Conservation (phyloP, 164 flowering plant species). For the Nymphaea colorata region DNA sequence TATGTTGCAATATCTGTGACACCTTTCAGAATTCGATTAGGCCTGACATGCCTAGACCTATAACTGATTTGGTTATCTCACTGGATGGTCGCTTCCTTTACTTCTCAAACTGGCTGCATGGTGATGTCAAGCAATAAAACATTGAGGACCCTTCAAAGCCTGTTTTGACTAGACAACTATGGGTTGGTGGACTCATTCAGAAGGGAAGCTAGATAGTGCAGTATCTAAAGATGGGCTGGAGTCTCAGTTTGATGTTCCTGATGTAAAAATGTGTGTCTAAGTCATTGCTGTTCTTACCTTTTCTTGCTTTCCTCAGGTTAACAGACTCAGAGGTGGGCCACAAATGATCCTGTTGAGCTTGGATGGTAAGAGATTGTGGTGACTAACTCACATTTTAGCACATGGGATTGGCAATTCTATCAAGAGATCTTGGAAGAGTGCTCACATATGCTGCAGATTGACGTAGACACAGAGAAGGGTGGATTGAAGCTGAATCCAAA, state of each 20-base stretch:
- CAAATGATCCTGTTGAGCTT: conserved; percentile 94
- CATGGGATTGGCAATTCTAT: conserved; percentile 93
- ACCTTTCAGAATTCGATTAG: conserved; percentile 90
- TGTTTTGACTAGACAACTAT: conserved; percentile 63
- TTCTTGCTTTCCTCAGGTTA: conserved; percentile 36
- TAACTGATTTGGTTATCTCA: conserved; percentile 89
- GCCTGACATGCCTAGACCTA: conserved; percentile 93
- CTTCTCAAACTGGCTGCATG: conserved; percentile 93
- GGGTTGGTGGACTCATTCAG: conserved; percentile 70
- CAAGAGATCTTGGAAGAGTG: conserved; percentile 75
- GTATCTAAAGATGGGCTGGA: conserved; percentile 64
- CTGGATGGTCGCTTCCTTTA: conserved; percentile 89
- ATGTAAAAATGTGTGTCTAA: conserved; percentile 42
- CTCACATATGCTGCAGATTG: conserved; percentile 82
- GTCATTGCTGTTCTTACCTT: no score
- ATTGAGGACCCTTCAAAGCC: conserved; percentile 81
- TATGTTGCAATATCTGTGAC: conserved; percentile 70
- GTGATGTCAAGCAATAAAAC: conserved; percentile 87
- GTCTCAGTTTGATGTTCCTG: conserved; percentile 68
- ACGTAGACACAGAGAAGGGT: conserved; percentile 74
- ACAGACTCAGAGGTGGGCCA: conserved; percentile 80
- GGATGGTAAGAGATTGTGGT: conserved; percentile 92
- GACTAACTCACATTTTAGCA: conserved; percentile 87
- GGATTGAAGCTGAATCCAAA: conserved; percentile 69
- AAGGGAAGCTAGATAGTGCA: conserved; percentile 66